phyloP scores from a whole-genome alignment of 768 basidiomycete species.

The Daedalea quercina region DNA sequence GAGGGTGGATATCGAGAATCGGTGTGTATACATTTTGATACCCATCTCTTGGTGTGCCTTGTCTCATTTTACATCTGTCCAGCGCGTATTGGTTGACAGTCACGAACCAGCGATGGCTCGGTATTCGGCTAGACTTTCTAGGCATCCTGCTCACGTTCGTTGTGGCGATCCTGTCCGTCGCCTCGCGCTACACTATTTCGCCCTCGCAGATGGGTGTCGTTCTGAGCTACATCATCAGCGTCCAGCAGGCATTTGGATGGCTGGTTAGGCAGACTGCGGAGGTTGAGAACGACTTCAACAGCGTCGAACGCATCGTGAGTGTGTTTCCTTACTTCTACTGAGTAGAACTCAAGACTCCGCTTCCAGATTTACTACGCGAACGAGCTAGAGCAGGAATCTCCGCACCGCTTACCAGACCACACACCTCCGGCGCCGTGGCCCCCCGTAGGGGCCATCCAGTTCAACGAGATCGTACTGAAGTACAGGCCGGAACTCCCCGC shows the following conservation, averaged over 20 bases:
- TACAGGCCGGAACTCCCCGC: conserved; percentile 87
- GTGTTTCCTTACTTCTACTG: background rate
- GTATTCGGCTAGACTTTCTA: conserved; percentile 83
- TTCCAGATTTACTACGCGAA: conserved; percentile 62
- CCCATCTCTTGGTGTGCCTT: background rate
- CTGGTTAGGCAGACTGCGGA: conserved; percentile 75
- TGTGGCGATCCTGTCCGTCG: conserved; percentile 76
- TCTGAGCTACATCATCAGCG: conserved; percentile 72
- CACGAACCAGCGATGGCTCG: conserved; percentile 87
- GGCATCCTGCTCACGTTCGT: conserved; percentile 67
- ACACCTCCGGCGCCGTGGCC: conserved; percentile 72
- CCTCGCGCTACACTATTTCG: conserved; percentile 64
- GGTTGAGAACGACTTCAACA: conserved; percentile 92
- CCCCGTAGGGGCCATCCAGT: conserved; percentile 57
- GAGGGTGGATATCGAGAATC: conserved; percentile 78
- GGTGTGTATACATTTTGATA: background rate
- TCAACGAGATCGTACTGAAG: conserved; percentile 69
- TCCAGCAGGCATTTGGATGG: conserved; percentile 75
- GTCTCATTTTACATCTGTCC: conserved; percentile 2
- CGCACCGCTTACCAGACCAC: conserved; percentile 54
- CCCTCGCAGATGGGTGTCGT: conserved; percentile 74
- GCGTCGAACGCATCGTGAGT: conserved; percentile 65
- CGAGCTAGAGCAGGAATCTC: conserved; percentile 76
- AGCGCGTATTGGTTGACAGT: conserved; percentile 86
- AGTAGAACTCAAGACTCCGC: background rate